Conservation (phyloP, 2,329 filamentous ascomycete genomes). For the Arachnomyces sp. region DNA sequence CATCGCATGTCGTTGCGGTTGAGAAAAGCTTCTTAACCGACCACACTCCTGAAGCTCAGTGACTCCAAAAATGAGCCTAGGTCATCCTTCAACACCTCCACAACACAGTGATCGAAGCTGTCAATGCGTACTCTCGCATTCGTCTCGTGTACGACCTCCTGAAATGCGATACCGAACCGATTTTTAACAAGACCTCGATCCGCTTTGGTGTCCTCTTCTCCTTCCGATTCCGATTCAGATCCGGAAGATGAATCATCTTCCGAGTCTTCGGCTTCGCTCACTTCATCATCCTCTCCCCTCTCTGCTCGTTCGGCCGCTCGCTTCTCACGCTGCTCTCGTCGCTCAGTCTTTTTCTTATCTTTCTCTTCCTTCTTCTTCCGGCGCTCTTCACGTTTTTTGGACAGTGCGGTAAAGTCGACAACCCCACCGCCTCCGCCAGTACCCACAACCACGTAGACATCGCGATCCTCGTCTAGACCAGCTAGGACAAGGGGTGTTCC, state of each 20-base stretch:
- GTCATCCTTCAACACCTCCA: constrained; percentile 97
- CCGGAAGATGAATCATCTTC: constrained; percentile 48
- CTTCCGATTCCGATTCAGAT: constrained; percentile 44
- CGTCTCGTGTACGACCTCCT: constrained; percentile 88
- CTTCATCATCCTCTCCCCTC: constrained; percentile 46
- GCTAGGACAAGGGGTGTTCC: constrained; percentile 85
- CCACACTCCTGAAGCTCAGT: constrained; percentile 83
- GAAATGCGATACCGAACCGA: constrained; percentile 88
- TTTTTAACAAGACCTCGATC: constrained; percentile 69
- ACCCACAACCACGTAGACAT: constrained; percentile 87
- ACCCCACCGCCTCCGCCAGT: constrained; percentile 80
- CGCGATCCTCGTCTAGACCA: constrained; percentile 75
- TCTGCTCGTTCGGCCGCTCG: constrained; percentile 45
- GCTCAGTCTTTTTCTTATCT: constrained; percentile 55
- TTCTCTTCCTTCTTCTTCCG: constrained; percentile 56
- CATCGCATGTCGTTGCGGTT: too few relatives aligned
- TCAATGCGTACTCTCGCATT: constrained; percentile 85
- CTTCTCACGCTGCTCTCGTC: constrained; percentile 55
- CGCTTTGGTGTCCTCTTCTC: constrained; percentile 49
- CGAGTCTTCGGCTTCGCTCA: constrained; percentile 55
- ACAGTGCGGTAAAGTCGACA: constrained; percentile 56
- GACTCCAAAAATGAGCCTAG: constrained; percentile 83
- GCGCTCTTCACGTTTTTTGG: constrained; percentile 60
- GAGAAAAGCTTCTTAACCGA: constrained; percentile 36
- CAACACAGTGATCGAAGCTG: constrained; percentile 94